Evolutionary conservation across 768 basidiomycete genomes (phyloP).

Genomic region (Trametes sanguinea): DNA sequence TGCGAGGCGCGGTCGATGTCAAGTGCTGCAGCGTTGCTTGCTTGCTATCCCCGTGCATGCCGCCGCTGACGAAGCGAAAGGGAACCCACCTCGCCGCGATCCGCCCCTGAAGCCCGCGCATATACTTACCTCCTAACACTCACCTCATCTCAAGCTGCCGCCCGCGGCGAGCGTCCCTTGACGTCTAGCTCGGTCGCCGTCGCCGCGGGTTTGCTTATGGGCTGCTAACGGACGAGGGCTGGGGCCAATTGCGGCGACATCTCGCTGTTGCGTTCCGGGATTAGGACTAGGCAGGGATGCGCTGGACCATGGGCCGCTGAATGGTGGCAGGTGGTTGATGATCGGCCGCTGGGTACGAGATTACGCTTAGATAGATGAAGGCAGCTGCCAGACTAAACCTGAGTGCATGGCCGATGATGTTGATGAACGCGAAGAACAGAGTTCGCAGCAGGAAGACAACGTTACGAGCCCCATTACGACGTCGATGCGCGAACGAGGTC

Average conservation of each 20-base stretch:
- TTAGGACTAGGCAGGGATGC: too few relatives aligned
- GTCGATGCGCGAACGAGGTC: too few relatives aligned
- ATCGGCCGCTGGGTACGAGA: background rate
- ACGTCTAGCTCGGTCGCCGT: too few relatives aligned
- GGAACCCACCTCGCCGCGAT: background rate
- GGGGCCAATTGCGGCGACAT: too few relatives aligned
- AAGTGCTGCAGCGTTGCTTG: background rate
- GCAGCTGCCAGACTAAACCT: conserved; percentile 3
- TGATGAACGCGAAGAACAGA: background rate
- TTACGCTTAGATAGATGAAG: conserved; percentile 6
- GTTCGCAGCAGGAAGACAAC: background rate
- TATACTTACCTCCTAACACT: too few relatives aligned
- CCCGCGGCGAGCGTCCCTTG: too few relatives aligned
- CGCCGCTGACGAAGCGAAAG: background rate
- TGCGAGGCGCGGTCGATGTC: background rate
- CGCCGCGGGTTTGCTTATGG: too few relatives aligned
- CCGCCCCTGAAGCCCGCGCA: background rate
- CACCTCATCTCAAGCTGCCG: too few relatives aligned
- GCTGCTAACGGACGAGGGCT: too few relatives aligned
- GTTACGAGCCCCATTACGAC: background rate
- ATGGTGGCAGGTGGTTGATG: background rate
- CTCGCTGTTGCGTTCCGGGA: too few relatives aligned
- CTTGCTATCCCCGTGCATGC: background rate
- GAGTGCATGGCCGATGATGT: background rate
- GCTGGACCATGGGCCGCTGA: too few relatives aligned